phyloP scores from a whole-genome alignment of 2,329 filamentous ascomycete genomes.

The Beauveria sp. region DNA sequence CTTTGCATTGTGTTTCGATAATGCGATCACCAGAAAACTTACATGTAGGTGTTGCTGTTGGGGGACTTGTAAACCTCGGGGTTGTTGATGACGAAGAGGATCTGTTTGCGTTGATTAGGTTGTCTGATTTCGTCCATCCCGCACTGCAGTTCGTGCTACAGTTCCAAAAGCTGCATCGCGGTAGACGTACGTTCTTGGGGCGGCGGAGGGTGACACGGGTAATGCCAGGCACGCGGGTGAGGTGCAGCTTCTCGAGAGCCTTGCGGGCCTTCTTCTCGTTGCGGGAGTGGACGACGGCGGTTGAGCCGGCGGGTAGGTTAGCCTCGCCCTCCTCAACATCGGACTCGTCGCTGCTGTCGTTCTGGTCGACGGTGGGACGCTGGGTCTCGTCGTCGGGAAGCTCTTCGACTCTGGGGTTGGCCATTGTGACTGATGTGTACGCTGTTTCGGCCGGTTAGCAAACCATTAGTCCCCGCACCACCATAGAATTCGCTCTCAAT shows the following conservation, averaged over 20 bases:
- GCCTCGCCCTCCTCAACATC: constrained; percentile 75
- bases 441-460: constrained; percentile 11
- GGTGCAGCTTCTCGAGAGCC: constrained; percentile 95
- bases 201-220: constrained; percentile 95
- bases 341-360: constrained; percentile 66
- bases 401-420: constrained; percentile 97
- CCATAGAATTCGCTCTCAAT: not conserved
- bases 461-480: not conserved
- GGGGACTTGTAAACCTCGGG: constrained; percentile 99
- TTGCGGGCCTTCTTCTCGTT: constrained; percentile 99
- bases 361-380: constrained; percentile 71
- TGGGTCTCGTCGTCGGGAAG: constrained; percentile 84
- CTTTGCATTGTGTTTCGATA: not conserved
- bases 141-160: not conserved
- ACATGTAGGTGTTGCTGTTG: constrained; percentile 99
- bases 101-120: constrained; percentile 43
- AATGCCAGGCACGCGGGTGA: constrained; percentile 94
- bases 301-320: constrained; percentile 71
- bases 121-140: not conserved
- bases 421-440: constrained; percentile 58
- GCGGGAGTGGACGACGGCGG: constrained; percentile 89
- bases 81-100: constrained; percentile 99
- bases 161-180: not conserved
- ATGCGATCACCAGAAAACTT: constrained; percentile 33
- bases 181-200: constrained; percentile 88